Percentiles rank a stretch among this genome's conserved stretches.
phyloP scores from a whole-genome alignment of 345 rosid species.

The Orychophragmus violaceus region DNA sequence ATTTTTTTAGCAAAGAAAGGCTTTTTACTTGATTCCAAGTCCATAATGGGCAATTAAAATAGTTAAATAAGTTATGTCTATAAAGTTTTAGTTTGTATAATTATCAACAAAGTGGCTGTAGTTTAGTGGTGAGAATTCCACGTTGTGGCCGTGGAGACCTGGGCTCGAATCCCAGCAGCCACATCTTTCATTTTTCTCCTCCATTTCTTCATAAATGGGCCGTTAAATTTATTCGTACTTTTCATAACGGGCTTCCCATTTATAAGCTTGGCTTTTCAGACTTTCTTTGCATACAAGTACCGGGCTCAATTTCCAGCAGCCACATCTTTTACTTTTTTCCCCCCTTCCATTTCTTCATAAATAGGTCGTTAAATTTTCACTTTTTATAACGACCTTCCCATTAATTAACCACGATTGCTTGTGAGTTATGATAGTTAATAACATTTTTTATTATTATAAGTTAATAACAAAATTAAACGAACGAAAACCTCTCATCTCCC shows the following conservation, averaged over 20 bases:
- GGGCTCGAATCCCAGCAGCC: conserved; percentile 90
- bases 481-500: conserved; percentile 10
- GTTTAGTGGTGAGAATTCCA: conserved; percentile 80
- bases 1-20: background rate
- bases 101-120: conserved; percentile 37
- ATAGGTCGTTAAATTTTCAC: no score
- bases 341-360: no score
- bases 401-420: conserved; percentile 5
- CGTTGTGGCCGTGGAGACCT: conserved; percentile 89
- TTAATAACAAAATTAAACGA: background rate
- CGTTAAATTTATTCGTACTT: background rate
- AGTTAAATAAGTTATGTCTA: background rate
- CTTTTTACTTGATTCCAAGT: background rate
- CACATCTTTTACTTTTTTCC: no score
- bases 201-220: background rate
- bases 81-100: accelerated
- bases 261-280: background rate
- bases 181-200: background rate
- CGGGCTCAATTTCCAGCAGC: no score
- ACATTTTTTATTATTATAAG: no score
- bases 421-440: background rate
- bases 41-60: background rate
- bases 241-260: background rate
- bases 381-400: no score
- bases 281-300: background rate